These are phyloP conservation scores for Apiotrichum gracile DNA, from an alignment of 1,284 basidiomycete genomes.

Conservation along the genomic window DNA sequence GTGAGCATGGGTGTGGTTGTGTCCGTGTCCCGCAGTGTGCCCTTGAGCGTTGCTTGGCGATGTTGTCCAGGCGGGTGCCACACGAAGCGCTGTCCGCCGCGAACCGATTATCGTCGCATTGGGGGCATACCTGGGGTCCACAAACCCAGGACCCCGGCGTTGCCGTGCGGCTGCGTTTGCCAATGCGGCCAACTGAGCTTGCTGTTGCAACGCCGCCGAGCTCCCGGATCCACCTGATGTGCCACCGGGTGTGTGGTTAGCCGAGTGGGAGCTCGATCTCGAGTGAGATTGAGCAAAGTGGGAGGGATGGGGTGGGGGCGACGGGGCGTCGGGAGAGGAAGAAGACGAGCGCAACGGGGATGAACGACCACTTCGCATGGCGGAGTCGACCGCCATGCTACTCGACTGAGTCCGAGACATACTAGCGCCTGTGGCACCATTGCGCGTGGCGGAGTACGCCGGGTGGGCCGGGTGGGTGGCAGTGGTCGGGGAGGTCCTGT, in stretches of 20 bases:
- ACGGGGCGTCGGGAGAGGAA: background rate
- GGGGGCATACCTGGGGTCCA: slow-evolving; percentile 22
- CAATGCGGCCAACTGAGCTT: too few relatives aligned
- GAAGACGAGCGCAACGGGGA: background rate
- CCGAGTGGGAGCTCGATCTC: background rate
- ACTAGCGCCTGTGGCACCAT: background rate
- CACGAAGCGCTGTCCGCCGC: slow-evolving; percentile 11
- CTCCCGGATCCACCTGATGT: background rate
- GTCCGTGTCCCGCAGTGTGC: background rate
- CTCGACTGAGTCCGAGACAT: background rate
- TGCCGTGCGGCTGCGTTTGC: background rate
- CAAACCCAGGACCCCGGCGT: background rate
- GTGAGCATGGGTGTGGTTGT: background rate
- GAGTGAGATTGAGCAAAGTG: background rate
- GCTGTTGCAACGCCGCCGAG: too few relatives aligned
- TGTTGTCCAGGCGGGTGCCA: slow-evolving; percentile 24
- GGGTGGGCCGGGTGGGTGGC: background rate
- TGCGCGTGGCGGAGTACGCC: background rate
- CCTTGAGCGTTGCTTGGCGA: background rate
- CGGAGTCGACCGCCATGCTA: background rate
- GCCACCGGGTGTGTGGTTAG: background rate
- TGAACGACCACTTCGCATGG: background rate
- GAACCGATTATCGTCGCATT: slow-evolving; percentile 15
- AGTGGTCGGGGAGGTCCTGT: background rate
- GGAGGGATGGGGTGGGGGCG: background rate